Percentiles rank a stretch among this genome's conserved stretches.
Conservation (phyloP, 2,329 filamentous ascomycete genomes). For the Davidsoniella eucalypti region DNA sequence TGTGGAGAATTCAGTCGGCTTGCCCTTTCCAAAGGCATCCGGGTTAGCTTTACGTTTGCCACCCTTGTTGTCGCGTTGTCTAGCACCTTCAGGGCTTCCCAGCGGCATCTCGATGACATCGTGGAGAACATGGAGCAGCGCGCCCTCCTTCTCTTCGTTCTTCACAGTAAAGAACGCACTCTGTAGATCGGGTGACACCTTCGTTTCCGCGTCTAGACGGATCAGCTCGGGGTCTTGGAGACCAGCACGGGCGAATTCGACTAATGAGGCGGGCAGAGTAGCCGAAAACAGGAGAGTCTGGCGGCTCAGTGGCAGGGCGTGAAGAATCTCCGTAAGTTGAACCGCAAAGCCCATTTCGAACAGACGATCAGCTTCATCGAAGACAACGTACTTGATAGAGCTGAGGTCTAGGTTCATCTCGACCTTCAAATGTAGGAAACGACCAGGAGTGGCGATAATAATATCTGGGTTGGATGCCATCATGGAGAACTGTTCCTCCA, state of each 20-base stretch:
- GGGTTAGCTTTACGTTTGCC: slow-evolving; percentile 61
- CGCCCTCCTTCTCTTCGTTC: slow-evolving; percentile 82
- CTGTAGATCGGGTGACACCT: slow-evolving; percentile 89
- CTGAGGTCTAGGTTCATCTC: slow-evolving; percentile 90
- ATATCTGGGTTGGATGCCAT: slow-evolving; percentile 96
- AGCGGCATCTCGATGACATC: slow-evolving; percentile 84
- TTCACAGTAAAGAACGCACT: slow-evolving; percentile 92
- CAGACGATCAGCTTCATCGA: slow-evolving; percentile 89
- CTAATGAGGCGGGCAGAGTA: slow-evolving; percentile 80
- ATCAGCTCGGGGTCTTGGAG: slow-evolving; percentile 84
- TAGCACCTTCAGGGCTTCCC: slow-evolving; percentile 39
- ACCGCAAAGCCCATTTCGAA: slow-evolving; percentile 98
- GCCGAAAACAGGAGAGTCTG: slow-evolving; percentile 93
- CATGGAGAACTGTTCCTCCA: slow-evolving; percentile 86
- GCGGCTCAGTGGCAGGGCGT: slow-evolving; percentile 65
- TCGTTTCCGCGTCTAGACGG: slow-evolving; percentile 82
- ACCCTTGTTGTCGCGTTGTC: slow-evolving; percentile 27
- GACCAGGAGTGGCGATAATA: slow-evolving; percentile 88
- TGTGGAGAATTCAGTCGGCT: slow-evolving; percentile 77
- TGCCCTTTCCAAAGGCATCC: slow-evolving; percentile 39
- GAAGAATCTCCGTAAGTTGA: slow-evolving; percentile 82
- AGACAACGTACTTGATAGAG: slow-evolving; percentile 85
- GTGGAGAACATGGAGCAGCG: slow-evolving; percentile 72
- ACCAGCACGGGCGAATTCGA: slow-evolving; percentile 89
- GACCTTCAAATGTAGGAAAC: slow-evolving; percentile 90